Base-by-base conservation (phyloP, 2,329 filamentous ascomycete genomes). In the Anthostomella pinea region DNA sequence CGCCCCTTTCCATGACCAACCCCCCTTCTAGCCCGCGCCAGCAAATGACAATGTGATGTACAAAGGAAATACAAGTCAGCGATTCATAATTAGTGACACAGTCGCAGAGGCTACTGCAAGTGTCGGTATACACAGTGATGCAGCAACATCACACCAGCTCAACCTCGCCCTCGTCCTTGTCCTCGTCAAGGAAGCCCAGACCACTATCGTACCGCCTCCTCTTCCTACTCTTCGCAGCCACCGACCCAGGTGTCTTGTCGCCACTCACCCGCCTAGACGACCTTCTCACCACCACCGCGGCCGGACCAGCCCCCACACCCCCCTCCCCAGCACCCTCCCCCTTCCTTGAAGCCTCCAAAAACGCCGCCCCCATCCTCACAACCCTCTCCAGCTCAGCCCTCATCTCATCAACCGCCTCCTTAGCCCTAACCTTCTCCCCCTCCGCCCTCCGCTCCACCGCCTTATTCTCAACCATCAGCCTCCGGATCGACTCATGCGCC, bases 171-270 rank as follows among this genome's bases (percentile, higher is more conserved):
- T 38, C 40, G 7, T 51, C 56, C 35, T 70, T 69, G 22, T 77
- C 73, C 50, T 79, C 75, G 18, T 75, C 73, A 53, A 78, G 45
- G 16, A 80, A 61, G 0, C 73, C 74, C 32, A 80, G 50, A 0
- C 75, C 77, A 35, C 73, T 77, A 53, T 80, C 76, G 45, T 70
- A 67, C 39, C 67, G 64, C 40, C 72, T 67, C 40, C 63, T 63
- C 60, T 68, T 75, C 47, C 44, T 64, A 17, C 54, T 62, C 17
- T 45, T 56, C 1, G 52, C 52, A n/a, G n/a, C n/a, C n/a, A n/a
- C n/a, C n/a, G n/a, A n/a, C n/a, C n/a, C n/a, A n/a, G n/a, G n/a
- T n/a, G n/a, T n/a, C n/a, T n/a, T n/a, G n/a, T n/a, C n/a, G n/a
- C n/a, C n/a, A n/a, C n/a, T n/a, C n/a, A n/a, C n/a, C n/a, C n/a